A percentile compares a stretch with the other conserved stretches of the same genome.
Evolutionary conservation across 208 protist genomes (phyloP).

Genomic region (Trichomonas tenax): DNA sequence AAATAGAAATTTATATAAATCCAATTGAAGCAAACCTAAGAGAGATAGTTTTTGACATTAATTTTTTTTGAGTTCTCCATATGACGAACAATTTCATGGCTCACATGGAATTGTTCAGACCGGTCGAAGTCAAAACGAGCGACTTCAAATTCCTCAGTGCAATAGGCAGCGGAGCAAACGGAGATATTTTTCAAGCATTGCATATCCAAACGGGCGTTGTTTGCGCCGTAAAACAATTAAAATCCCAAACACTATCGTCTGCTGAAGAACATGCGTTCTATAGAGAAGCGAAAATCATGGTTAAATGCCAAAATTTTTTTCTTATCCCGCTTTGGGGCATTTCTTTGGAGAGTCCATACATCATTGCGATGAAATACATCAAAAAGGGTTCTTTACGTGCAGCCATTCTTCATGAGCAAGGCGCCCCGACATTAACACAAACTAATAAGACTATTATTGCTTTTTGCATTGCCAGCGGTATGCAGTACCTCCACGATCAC

Average conservation of each 20-base stretch:
- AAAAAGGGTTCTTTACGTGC: background rate
- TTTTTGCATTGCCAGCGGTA: background rate
- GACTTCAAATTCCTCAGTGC: background rate
- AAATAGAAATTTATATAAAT: no score
- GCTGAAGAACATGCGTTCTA: background rate
- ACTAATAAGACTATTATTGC: background rate
- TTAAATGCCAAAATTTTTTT: background rate
- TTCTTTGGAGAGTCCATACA: background rate
- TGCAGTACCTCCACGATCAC: background rate
- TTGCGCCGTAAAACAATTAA: background rate
- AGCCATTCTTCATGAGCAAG: background rate
- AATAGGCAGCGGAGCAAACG: background rate
- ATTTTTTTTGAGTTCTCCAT: no score
- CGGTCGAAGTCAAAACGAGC: background rate
- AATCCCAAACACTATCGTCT: background rate
- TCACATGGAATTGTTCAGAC: background rate
- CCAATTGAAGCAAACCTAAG: no score
- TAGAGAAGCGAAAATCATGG: background rate
- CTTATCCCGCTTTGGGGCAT: background rate
- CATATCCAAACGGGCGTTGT: background rate
- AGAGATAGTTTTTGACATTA: no score
- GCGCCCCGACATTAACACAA: background rate
- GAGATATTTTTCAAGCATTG: background rate
- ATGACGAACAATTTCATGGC: no score
- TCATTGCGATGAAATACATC: background rate